Conservation (phyloP, 164 flowering plant species). For the Liriodendron chinense region DNA sequence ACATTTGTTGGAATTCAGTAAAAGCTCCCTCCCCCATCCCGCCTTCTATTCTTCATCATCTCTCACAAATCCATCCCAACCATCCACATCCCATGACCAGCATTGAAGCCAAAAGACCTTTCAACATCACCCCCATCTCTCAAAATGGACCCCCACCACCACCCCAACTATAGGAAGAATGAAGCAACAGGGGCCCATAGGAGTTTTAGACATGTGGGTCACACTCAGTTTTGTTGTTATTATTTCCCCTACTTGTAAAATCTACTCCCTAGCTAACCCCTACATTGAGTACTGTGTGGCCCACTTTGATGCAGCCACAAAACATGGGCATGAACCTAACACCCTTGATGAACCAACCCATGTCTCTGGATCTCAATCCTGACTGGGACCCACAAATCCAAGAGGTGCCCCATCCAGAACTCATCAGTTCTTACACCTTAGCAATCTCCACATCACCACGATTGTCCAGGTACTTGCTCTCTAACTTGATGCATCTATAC, state of each 20-base stretch:
- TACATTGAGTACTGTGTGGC: not conserved
- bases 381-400: not conserved
- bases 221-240: not conserved
- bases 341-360: not conserved
- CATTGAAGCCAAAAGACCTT: not conserved
- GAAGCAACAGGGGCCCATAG: not conserved
- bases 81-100: not conserved
- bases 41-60: not conserved
- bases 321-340: not conserved
- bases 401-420: not conserved
- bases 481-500: slow-evolving; percentile 66
- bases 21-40: not conserved
- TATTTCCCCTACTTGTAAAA: not conserved
- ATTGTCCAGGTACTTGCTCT: slow-evolving; percentile 21
- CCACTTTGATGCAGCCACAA: not conserved
- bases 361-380: not conserved
- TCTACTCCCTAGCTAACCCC: not conserved
- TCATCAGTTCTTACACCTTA: not conserved
- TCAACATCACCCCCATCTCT: not conserved
- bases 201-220: not conserved
- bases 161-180: not conserved
- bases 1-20: not conserved
- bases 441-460: not conserved
- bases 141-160: not conserved
- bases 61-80: not conserved